A percentile compares a stretch with the other conserved stretches of the same genome.
These are phyloP conservation scores for Pestalotiopsis sp. DNA, from an alignment of 2,329 filamentous ascomycete species.

Conservation along the genomic window DNA sequence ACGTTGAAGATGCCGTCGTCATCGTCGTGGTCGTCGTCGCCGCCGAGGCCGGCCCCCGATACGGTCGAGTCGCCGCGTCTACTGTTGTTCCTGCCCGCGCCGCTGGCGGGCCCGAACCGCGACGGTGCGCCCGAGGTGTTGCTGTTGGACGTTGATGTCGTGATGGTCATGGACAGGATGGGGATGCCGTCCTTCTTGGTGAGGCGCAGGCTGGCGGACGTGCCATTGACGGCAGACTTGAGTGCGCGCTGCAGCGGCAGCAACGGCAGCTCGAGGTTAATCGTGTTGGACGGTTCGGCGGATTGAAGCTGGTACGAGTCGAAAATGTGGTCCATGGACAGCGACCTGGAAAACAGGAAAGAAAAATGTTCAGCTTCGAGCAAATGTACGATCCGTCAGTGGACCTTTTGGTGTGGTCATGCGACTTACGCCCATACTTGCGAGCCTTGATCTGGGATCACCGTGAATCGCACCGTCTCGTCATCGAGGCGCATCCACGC, in stretches of 20 bases:
- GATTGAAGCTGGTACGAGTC: slow-evolving; percentile 84
- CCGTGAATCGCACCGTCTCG: slow-evolving; percentile 87
- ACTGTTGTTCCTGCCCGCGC: slow-evolving; percentile 8
- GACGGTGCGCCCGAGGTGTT: slow-evolving; percentile 42
- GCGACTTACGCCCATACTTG: slow-evolving; percentile 89
- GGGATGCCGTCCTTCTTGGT: slow-evolving; percentile 92
- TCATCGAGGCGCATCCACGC: slow-evolving; percentile 90
- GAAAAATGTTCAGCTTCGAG: background rate
- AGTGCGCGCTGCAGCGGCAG: slow-evolving; percentile 87
- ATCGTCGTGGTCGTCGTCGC: slow-evolving; percentile 40
- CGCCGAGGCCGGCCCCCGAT: background rate
- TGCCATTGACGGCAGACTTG: slow-evolving; percentile 80
- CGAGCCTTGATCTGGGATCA: slow-evolving; percentile 91
- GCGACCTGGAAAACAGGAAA: slow-evolving; percentile 42
- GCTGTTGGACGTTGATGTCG: slow-evolving; percentile 67
- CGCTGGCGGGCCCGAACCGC: slow-evolving; percentile 28
- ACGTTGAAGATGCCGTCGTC: slow-evolving; percentile 50
- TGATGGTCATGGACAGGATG: slow-evolving; percentile 87
- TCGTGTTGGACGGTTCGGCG: slow-evolving; percentile 79
- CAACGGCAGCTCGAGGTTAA: slow-evolving; percentile 96
- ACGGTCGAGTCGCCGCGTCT: background rate
- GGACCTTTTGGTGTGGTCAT: background rate
- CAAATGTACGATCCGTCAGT: background rate
- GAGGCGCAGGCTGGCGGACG: slow-evolving; percentile 81
- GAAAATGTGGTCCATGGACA: slow-evolving; percentile 82